These are phyloP conservation scores for Fusarium ambrosium DNA, from an alignment of 2,329 filamentous ascomycete genomes.

Conservation along the genomic window DNA sequence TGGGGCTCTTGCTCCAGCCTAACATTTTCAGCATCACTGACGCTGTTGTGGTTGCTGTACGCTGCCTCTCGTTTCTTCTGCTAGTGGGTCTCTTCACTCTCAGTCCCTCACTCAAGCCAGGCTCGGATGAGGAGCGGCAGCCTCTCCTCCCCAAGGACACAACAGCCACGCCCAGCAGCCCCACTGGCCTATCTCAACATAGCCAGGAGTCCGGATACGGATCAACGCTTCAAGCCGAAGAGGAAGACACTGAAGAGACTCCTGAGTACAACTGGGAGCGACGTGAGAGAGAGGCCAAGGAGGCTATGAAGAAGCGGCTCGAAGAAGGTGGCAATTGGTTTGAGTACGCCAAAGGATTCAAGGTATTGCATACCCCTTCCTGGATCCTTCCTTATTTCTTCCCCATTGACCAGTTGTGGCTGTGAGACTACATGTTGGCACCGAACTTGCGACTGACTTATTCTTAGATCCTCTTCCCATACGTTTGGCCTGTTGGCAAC, in stretches of 20 bases:
- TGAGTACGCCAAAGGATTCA: slow-evolving; percentile 80
- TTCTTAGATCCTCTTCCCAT: slow-evolving; percentile 77
- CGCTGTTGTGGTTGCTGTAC: slow-evolving; percentile 34
- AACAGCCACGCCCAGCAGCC: slow-evolving; percentile 39
- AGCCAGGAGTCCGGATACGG: slow-evolving; percentile 56
- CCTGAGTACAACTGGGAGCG: slow-evolving; percentile 69
- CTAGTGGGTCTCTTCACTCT: slow-evolving; percentile 33
- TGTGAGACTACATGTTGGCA: no score
- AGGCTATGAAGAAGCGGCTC: slow-evolving; percentile 76
- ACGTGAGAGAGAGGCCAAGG: slow-evolving; percentile 66
- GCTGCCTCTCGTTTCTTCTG: slow-evolving; percentile 37
- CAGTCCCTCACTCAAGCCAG: slow-evolving; percentile 37
- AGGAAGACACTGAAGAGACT: slow-evolving; percentile 54
- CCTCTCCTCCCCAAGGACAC: slow-evolving; percentile 62
- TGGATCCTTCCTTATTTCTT: background rate
- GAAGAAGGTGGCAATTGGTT: slow-evolving; percentile 83
- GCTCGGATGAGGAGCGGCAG: slow-evolving; percentile 69
- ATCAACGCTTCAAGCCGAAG: slow-evolving; percentile 54
- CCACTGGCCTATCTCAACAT: slow-evolving; percentile 33
- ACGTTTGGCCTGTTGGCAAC: slow-evolving; percentile 81
- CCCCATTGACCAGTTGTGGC: background rate
- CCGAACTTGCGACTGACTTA: background rate
- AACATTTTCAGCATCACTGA: slow-evolving; percentile 43
- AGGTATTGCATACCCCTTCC: slow-evolving; percentile 54
- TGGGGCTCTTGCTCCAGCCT: slow-evolving; percentile 9